These are phyloP conservation scores for Suhomyces emberorum DNA, from an alignment of 805 yeast species.

Conservation along the genomic window DNA sequence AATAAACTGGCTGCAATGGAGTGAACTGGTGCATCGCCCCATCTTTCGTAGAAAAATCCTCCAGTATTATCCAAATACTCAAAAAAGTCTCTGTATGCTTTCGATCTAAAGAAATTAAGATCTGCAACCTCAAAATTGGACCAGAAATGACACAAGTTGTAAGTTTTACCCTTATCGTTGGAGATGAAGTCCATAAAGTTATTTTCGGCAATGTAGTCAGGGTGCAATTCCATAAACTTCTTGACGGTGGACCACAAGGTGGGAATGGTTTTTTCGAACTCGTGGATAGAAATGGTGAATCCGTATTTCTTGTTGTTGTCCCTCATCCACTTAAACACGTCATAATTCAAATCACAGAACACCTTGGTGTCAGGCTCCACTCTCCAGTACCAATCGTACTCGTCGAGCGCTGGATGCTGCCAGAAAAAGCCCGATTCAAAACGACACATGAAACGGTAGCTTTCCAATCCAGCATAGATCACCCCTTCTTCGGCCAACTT, in stretches of 20 bases:
- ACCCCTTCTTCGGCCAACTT: constrained; percentile 54
- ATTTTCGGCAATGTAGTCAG: constrained; percentile 57
- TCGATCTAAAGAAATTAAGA: constrained; percentile 69
- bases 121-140: constrained; percentile 83
- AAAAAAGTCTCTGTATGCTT: constrained; percentile 68
- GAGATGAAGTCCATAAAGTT: constrained; percentile 69
- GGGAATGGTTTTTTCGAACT: constrained; percentile 80
- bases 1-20: constrained; percentile 83
- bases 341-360: constrained; percentile 80
- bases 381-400: constrained; percentile 90
- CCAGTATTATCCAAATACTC: constrained; percentile 74
- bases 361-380: constrained; percentile 84
- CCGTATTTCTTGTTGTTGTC: constrained; percentile 78
- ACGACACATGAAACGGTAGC: constrained; percentile 91
- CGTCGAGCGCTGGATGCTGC: constrained; percentile 66
- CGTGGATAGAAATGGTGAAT: constrained; percentile 79
- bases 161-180: constrained; percentile 63
- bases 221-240: constrained; percentile 59
- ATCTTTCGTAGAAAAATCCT: constrained; percentile 87
- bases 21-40: constrained; percentile 96
- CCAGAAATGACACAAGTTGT: constrained; percentile 88
- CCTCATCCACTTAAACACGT: constrained; percentile 78
- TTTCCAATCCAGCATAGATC: constrained; percentile 69
- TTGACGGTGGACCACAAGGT: constrained; percentile 78
- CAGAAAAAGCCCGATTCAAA: constrained; percentile 87